Evolutionary conservation across 225 moss, liverwort and hornwort species (phyloP), one percentile per base, ranked within the genome.

Genomic region (Marchantia paleacea): DNA sequence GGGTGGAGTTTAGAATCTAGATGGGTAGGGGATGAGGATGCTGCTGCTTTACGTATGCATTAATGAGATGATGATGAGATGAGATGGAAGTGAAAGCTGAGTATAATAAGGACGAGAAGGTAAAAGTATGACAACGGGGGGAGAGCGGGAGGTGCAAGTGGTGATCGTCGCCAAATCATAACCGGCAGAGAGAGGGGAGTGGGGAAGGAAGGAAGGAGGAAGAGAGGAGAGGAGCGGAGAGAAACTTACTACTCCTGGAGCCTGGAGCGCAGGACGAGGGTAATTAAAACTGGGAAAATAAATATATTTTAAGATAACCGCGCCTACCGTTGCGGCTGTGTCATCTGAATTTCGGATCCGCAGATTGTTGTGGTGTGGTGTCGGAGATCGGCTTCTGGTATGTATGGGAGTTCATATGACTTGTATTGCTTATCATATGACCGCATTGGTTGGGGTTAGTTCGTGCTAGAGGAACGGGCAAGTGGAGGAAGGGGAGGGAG

Each of bases 241-340:
- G 62, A 24, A 62, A 62, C 62, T 62, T 3, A 62, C 62, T 24
- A 5, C 39, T 2, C 39, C 39, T 5, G 39, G 39, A 0, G 62
- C 62, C 24, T 4, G n/a, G 6, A 19, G n/a, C 24, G 62, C 62
- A 7, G 62, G 24, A 2, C n/a, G 18, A 24, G 10, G 62, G 62
- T 62, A 62, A 62, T 62, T n/a, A 62, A 62, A 62, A 8, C 24
- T 0, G 22, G 62, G n/a, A 19, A 62, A 62, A 62, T 22, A 62
- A 24, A 4, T 66, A 26, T 2, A 22, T 66, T 1, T 10, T 39
- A 72, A 49, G 75, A 75, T 54, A 75, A 55, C 51, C n/a, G 28
- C 73, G 54, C 73, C 73, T 54, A 49, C 73, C 25, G 75, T 29
- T 75, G 75, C 55, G 75, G 75, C 26, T 47, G 72, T 72, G 72